A percentile compares a stretch with the other conserved stretches of the same genome.
phyloP scores from a whole-genome alignment of 1,284 basidiomycete species.

The Boletellus sp. region DNA sequence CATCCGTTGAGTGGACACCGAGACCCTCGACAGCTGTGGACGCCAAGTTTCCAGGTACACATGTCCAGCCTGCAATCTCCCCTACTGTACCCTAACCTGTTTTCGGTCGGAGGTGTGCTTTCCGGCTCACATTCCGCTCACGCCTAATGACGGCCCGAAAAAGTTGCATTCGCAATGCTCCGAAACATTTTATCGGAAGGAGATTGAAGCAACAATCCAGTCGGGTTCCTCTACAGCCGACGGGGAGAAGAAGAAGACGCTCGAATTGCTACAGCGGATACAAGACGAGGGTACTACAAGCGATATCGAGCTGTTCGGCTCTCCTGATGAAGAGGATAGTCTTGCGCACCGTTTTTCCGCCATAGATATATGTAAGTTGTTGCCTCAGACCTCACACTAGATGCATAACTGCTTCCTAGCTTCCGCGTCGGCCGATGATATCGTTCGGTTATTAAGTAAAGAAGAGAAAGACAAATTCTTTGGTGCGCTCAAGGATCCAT shows the following conservation, averaged over 20 bases:
- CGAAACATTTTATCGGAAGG: slow-evolving; percentile 71
- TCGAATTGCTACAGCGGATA: slow-evolving; percentile 66
- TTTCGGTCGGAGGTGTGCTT: slow-evolving; percentile 65
- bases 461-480: slow-evolving; percentile 60
- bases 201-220: slow-evolving; percentile 61
- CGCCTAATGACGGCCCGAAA: slow-evolving; percentile 1
- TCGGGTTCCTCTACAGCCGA: slow-evolving; percentile 48
- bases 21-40: slow-evolving; percentile 51
- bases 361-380: slow-evolving; percentile 60
- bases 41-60: slow-evolving; percentile 75
- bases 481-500: slow-evolving; percentile 53
- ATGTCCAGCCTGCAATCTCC: slow-evolving; percentile 75
- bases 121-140: background rate
- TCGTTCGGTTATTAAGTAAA: slow-evolving; percentile 62
- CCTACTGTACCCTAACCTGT: slow-evolving; percentile 75
- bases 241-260: slow-evolving; percentile 58
- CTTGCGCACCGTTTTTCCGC: slow-evolving; percentile 51
- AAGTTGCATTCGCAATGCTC: slow-evolving; percentile 69
- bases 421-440: slow-evolving; percentile 48
- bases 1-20: slow-evolving; percentile 1
- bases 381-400: background rate
- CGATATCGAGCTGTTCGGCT: slow-evolving; percentile 30
- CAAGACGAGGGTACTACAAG: slow-evolving; percentile 55
- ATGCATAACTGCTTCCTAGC: slow-evolving; percentile 35
- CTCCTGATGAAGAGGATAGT: slow-evolving; percentile 41